Percentiles rank a stretch among this genome's conserved stretches.
These are phyloP conservation scores for Scheffersomyces cryptocercus DNA, from an alignment of 1,139 yeast species.

Conservation along the genomic window DNA sequence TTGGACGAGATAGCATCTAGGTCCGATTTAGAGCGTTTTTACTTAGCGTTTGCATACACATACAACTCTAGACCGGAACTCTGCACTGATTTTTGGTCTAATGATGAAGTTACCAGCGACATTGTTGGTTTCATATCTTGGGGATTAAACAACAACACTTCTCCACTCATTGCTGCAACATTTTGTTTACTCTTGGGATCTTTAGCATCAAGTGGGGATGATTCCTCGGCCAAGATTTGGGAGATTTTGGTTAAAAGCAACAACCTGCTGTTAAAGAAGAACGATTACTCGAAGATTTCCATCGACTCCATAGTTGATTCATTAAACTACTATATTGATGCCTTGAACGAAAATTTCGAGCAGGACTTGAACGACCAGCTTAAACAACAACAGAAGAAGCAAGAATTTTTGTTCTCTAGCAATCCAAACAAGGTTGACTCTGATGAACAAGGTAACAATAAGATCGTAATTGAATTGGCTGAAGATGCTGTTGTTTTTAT, in stretches of 20 bases:
- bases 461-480: constrained; percentile 56
- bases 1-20: constrained; percentile 63
- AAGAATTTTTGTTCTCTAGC: constrained; percentile 36
- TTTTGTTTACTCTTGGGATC: constrained; percentile 80
- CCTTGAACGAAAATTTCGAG: constrained; percentile 47
- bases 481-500: constrained; percentile 81
- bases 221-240: constrained; percentile 47
- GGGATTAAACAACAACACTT: constrained; percentile 80
- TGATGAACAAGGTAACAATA: constrained; percentile 16
- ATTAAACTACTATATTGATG: constrained; percentile 54
- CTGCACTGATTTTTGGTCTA: constrained; percentile 70
- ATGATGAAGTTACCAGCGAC: constrained; percentile 46
- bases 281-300: constrained; percentile 50
- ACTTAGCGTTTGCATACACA: constrained; percentile 71
- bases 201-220: constrained; percentile 60
- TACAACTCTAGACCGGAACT: constrained; percentile 63
- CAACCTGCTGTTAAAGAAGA: constrained; percentile 29
- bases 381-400: constrained; percentile 35
- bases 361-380: constrained; percentile 34
- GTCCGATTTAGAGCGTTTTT: constrained; percentile 86
- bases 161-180: constrained; percentile 80
- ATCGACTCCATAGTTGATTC: constrained; percentile 62
- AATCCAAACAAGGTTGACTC: constrained; percentile 14
- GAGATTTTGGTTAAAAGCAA: constrained; percentile 38
- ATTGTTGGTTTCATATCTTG: constrained; percentile 77